These are phyloP conservation scores for Ogataea hybrid DNA, from an alignment of 1,139 yeast genomes.

Conservation along the genomic window DNA sequence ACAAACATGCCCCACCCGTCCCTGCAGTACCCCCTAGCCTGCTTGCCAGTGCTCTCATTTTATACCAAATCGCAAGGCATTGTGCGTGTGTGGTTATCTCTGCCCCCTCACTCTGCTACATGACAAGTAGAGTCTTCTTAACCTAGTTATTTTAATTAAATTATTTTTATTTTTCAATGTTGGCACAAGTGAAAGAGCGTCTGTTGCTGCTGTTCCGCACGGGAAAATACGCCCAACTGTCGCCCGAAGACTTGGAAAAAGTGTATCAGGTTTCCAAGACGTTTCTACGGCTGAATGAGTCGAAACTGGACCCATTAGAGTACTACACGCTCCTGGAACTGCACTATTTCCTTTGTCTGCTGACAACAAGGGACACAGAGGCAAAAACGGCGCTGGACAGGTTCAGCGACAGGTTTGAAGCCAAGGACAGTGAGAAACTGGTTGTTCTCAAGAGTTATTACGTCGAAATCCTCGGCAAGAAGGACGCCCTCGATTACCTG, in stretches of 20 bases:
- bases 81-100: too few relatives aligned
- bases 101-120: too few relatives aligned
- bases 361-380: conserved; percentile 65
- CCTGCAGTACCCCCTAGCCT: too few relatives aligned
- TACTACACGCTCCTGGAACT: conserved; percentile 64
- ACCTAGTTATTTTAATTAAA: neutral
- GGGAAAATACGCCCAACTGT: conserved; percentile 15
- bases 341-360: conserved; percentile 64
- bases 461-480: conserved; percentile 50
- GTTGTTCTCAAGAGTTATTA: conserved; percentile 56
- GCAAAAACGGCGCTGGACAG: conserved; percentile 67
- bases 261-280: conserved; percentile 13
- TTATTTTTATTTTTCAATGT: conserved; percentile 2
- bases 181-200: conserved; percentile 16
- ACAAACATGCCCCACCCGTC: too few relatives aligned
- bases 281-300: conserved; percentile 14
- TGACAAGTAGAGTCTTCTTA: too few relatives aligned
- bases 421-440: conserved; percentile 51
- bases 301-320: conserved; percentile 43
- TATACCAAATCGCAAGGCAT: too few relatives aligned
- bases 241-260: conserved; percentile 21
- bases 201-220: conserved; percentile 15
- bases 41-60: too few relatives aligned
- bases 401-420: conserved; percentile 63
- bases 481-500: conserved; percentile 23